A percentile compares a stretch with the other conserved stretches of the same genome.
Conservation (phyloP, 345 rosid genomes). For the Passiflora organensis region DNA sequence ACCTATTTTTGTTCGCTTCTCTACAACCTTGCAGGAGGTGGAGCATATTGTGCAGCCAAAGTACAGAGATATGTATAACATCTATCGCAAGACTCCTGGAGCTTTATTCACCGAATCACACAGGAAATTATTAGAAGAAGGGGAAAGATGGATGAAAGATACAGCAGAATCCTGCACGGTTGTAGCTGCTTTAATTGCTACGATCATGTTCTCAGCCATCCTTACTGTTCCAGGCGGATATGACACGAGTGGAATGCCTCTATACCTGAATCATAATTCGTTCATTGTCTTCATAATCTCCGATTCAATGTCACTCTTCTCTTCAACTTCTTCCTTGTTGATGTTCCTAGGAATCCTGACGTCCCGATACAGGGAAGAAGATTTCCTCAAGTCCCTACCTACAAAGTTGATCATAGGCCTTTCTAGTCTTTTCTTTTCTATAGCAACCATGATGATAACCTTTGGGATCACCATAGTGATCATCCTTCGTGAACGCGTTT, state of each 20-base stretch:
- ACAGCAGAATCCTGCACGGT: slow-evolving; percentile 27
- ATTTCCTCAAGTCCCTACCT: slow-evolving; percentile 26
- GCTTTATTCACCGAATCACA: slow-evolving; percentile 51
- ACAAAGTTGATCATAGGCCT: slow-evolving; percentile 50
- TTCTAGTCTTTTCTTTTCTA: slow-evolving; percentile 54
- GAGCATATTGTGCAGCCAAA: slow-evolving; percentile 64
- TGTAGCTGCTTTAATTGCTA: slow-evolving; percentile 28
- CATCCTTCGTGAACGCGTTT: slow-evolving; percentile 16
- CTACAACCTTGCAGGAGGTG: slow-evolving; percentile 76
- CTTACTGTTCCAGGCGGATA: slow-evolving; percentile 27
- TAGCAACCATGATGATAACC: slow-evolving; percentile 62
- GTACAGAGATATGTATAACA: slow-evolving; percentile 50
- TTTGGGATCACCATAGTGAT: slow-evolving; percentile 41
- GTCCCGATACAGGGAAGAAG: slow-evolving; percentile 29
- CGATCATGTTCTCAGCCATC: slow-evolving; percentile 29
- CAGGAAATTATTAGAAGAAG: slow-evolving; percentile 24
- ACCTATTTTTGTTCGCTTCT: too few species aligned
- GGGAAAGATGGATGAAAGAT: slow-evolving; percentile 29
- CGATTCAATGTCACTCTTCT: slow-evolving; percentile 24
- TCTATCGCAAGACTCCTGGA: slow-evolving; percentile 36
- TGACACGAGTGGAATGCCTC: slow-evolving; percentile 16
- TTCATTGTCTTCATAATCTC: slow-evolving; percentile 23
- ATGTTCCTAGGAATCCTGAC: slow-evolving; percentile 34
- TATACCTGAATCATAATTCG: slow-evolving; percentile 4
- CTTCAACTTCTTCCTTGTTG: slow-evolving; percentile 19